Base-by-base conservation (phyloP, 371 early-diverging fungal species). In the Haplosporangium sp. region DNA sequence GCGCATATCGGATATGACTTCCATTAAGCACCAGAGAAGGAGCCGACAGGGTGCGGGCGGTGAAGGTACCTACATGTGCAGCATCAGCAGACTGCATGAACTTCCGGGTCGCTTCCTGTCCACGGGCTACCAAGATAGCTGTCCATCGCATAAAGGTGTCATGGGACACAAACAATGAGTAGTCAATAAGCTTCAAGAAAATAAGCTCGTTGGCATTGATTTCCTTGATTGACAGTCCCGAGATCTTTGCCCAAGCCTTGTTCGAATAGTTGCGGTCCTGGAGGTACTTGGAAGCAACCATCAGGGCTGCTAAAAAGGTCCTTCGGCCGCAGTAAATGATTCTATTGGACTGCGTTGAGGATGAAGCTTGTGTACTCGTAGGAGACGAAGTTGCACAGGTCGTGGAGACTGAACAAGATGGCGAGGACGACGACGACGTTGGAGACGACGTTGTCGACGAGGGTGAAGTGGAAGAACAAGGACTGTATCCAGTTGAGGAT, bases 221-320 rank as follows among this genome's bases (percentile, higher is more conserved):
- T 79, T 89, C 86, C 38, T 76, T 63, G 60, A 85, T 70, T 13
- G 87, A 81, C 45, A 93, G 84, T 54, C 89, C 86, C 21, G 93
- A 91, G 45, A 93, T 88, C 75, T 89, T 89, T 54, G 89, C 88
- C 93, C 93, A 93, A n/a, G 91, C 91, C 52, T 86, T 87, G 84
- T 91, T 92, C 48, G 91, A 86, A 72, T 90, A 93, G 37, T 92
- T 88, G 65, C 89, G 87, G 79, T 93, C 93, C 65, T 86, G 86
- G 42, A 91, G 86, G 68, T 90, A 93, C 70, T 93, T 93, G 55
- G 90, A 90, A 7, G 93, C 93, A 55, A 89, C 83, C 54, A 92
- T 86, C 16, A 92, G 69, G 14, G 90, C 86, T 16, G 91, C 91
- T 51, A 92, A 82, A 76, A 91, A 92, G 83, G 92, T 92, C 58